Evolutionary conservation across 1,284 basidiomycete genomes (phyloP).

Genomic region (Austroboletus rostrupii): DNA sequence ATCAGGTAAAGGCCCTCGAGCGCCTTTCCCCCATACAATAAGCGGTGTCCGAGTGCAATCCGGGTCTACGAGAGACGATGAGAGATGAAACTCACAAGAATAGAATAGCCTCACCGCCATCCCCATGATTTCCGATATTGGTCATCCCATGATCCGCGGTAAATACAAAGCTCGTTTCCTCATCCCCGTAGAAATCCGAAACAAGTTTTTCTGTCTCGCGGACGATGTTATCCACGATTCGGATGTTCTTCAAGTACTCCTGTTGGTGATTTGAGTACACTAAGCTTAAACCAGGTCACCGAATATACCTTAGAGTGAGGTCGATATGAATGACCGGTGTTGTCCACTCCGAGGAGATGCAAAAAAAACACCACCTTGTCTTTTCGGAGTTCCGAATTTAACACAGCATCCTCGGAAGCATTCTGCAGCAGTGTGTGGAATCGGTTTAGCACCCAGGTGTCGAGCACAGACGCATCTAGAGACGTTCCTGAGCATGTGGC

Average conservation of each 20-base stretch:
- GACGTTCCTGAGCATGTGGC: not conserved
- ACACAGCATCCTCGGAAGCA: slow-evolving; percentile 47
- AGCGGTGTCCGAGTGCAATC: slow-evolving; percentile 86
- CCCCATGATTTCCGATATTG: slow-evolving; percentile 85
- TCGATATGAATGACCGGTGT: slow-evolving; percentile 84
- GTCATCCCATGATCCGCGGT: slow-evolving; percentile 93
- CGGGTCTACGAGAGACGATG: slow-evolving; percentile 51
- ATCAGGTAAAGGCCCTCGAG: slow-evolving; percentile 63
- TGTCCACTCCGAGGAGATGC: slow-evolving; percentile 83
- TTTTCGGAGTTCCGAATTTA: slow-evolving; percentile 50
- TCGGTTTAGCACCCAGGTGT: slow-evolving; percentile 77
- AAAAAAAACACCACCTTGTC: slow-evolving; percentile 77
- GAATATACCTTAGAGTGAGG: slow-evolving; percentile 68
- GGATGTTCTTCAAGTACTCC: slow-evolving; percentile 87
- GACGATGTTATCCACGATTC: slow-evolving; percentile 79
- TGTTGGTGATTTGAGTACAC: slow-evolving; percentile 24
- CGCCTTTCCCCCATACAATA: slow-evolving; percentile 80
- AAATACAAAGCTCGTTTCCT: slow-evolving; percentile 77
- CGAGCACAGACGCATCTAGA: slow-evolving; percentile 73
- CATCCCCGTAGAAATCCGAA: slow-evolving; percentile 61
- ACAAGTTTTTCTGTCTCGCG: slow-evolving; percentile 63
- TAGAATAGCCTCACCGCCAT: slow-evolving; percentile 58
- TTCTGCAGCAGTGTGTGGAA: slow-evolving; percentile 60
- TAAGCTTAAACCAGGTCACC: not conserved
- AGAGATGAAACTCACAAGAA: slow-evolving; percentile 2